Conservation (phyloP, 768 basidiomycete species). For the Solioccasus polychromus region DNA sequence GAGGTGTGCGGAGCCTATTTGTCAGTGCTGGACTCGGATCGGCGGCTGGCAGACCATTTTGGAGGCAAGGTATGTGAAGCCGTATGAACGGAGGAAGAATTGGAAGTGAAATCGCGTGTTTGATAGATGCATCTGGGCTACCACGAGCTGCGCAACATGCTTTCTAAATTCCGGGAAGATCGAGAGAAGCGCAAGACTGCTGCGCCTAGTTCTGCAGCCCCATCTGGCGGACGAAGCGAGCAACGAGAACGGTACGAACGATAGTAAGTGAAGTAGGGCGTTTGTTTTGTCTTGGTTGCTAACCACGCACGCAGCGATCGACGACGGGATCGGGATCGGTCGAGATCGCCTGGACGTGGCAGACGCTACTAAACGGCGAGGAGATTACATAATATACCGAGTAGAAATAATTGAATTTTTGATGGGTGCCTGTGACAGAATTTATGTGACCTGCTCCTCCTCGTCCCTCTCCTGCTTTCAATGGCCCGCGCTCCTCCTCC, state of each 20-base stretch:
- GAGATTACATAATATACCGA: conserved; percentile 10
- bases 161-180: conserved; percentile 86
- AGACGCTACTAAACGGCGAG: conserved; percentile 45
- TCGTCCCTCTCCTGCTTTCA: not conserved
- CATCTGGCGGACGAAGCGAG: conserved; percentile 38
- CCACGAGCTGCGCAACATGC: conserved; percentile 94
- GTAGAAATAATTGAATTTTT: conserved; percentile 33
- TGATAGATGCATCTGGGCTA: conserved; percentile 97
- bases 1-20: conserved; percentile 99
- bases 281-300: conserved; percentile 18
- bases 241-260: conserved; percentile 69
- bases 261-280: conserved; percentile 49
- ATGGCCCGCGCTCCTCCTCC: conserved; percentile 1
- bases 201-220: conserved; percentile 40
- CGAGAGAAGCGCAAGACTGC: conserved; percentile 75
- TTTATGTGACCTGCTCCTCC: conserved; percentile 30
- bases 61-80: conserved; percentile 84
- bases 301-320: conserved; percentile 49
- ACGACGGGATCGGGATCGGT: conserved; percentile 69
- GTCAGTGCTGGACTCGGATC: conserved; percentile 95
- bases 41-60: conserved; percentile 98
- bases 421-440: conserved; percentile 36
- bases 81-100: conserved; percentile 15
- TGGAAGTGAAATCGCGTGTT: conserved; percentile 29
- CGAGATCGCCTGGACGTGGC: conserved; percentile 61